These are phyloP conservation scores for Candida stauntonica DNA, from an alignment of 805 yeast species.

Conservation along the genomic window DNA sequence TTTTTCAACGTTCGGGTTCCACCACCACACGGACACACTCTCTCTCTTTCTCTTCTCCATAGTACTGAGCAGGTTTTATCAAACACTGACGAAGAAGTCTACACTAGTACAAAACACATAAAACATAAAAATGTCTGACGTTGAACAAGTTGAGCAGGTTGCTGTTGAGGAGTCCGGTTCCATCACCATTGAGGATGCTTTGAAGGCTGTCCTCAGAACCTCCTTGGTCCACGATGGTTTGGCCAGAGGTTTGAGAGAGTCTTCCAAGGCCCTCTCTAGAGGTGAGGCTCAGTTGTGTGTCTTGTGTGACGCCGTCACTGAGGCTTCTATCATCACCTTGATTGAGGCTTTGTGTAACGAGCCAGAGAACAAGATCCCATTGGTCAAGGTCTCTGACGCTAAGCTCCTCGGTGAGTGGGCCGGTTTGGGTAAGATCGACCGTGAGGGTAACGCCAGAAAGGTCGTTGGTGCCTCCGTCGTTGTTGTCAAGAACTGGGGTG, in stretches of 20 bases:
- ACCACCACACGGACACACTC: neutral
- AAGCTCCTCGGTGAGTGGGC: constrained; percentile 99
- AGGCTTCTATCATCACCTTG: constrained; percentile 92
- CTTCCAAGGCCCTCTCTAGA: constrained; percentile 96
- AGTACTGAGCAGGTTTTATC: constrained; percentile 52
- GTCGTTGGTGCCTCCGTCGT: constrained; percentile 99
- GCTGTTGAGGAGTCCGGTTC: constrained; percentile 83
- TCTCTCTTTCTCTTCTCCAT: constrained; percentile 6
- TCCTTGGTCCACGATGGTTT: constrained; percentile 98
- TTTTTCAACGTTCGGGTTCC: neutral
- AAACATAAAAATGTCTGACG: constrained; percentile 72
- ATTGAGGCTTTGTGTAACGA: constrained; percentile 99
- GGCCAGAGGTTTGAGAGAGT: constrained; percentile 99
- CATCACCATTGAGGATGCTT: constrained; percentile 96
- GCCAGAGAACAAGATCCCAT: constrained; percentile 93
- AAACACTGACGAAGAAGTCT: constrained; percentile 71
- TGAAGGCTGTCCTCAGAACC: constrained; percentile 96
- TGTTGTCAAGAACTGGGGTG: constrained; percentile 99
- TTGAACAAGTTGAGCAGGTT: constrained; percentile 78
- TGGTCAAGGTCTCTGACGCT: constrained; percentile 99
- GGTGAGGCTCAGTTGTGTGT: constrained; percentile 98
- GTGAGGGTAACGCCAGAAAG: constrained; percentile 99
- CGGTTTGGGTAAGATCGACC: constrained; percentile 98
- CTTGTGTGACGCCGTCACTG: constrained; percentile 97
- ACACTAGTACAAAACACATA: constrained; percentile 20